Evolutionary conservation across 2,329 filamentous ascomycete species (phyloP).

Genomic region (Pestalotiopsis sp.): DNA sequence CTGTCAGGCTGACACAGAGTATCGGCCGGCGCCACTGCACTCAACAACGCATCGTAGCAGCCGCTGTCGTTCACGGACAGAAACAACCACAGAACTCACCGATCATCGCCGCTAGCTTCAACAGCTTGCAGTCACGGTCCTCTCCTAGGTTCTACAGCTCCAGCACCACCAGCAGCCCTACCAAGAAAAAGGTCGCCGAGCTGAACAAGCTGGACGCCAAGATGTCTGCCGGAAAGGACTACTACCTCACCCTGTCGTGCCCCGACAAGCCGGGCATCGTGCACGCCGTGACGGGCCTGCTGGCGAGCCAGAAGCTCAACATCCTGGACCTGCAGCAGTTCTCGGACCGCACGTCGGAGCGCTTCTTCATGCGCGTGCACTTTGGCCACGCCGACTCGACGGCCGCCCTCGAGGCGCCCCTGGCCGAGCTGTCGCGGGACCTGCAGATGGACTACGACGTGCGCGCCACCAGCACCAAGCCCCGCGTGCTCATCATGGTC

Average conservation of each 20-base stretch:
- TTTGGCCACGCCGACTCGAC: constrained; percentile 65
- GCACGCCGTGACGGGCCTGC: constrained; percentile 78
- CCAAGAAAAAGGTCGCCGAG: background rate
- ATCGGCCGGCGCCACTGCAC: constrained; percentile 8
- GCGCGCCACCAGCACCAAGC: constrained; percentile 68
- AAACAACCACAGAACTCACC: background rate
- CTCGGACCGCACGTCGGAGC: constrained; percentile 72
- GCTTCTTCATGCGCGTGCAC: constrained; percentile 89
- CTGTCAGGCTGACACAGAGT: constrained; percentile 10
- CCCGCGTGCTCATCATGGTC: constrained; percentile 83
- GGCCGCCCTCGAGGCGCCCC: constrained; percentile 55
- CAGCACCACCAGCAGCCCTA: background rate
- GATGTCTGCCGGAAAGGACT: constrained; percentile 44
- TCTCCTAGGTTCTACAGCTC: background rate
- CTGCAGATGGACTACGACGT: constrained; percentile 75
- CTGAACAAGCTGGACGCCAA: background rate
- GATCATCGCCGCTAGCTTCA: constrained; percentile 5
- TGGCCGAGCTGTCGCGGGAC: constrained; percentile 62
- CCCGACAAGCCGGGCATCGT: constrained; percentile 85
- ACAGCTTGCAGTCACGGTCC: background rate
- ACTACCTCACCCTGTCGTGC: constrained; percentile 81
- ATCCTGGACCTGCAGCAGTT: constrained; percentile 86
- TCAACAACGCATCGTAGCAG: background rate
- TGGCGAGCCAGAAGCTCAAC: constrained; percentile 75
- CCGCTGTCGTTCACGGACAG: background rate